These are phyloP conservation scores for Pyrenophora graminea DNA, from an alignment of 2,329 filamentous ascomycete genomes.

Conservation along the genomic window DNA sequence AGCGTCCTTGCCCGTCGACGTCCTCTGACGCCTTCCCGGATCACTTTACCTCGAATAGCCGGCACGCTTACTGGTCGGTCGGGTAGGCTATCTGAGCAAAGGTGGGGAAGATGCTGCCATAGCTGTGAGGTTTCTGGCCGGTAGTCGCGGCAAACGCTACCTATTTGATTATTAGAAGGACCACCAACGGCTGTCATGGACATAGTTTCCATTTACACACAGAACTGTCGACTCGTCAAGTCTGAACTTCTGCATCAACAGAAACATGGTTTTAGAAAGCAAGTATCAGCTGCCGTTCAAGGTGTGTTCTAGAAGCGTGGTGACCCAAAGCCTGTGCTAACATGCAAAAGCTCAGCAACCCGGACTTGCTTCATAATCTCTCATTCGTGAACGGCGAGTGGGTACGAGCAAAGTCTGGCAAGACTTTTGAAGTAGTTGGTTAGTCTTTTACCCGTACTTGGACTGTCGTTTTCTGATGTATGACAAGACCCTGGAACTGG, in stretches of 20 bases:
- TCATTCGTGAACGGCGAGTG: conserved; percentile 61
- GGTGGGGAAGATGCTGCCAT: conserved; percentile 24
- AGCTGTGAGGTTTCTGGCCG: neutral
- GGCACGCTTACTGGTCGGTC: conserved; percentile 7
- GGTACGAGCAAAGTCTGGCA: conserved; percentile 60
- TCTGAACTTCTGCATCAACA: neutral
- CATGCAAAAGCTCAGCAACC: conserved; percentile 55
- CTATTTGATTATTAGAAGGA: no score
- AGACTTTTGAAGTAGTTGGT: conserved; percentile 62
- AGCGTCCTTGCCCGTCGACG: neutral
- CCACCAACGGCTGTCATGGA: neutral
- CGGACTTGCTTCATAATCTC: conserved; percentile 58
- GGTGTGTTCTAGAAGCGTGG: conserved; percentile 27
- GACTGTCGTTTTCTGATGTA: conserved; percentile 12
- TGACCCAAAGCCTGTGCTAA: conserved; percentile 1
- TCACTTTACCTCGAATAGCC: conserved; percentile 11
- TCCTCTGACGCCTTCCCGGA: conserved; percentile 1
- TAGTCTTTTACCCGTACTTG: conserved; percentile 6
- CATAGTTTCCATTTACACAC: neutral
- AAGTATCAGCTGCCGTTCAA: conserved; percentile 51
- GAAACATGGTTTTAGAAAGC: conserved; percentile 28
- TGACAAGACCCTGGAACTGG: conserved; percentile 56
- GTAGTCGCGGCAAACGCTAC: no score
- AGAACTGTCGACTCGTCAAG: neutral
- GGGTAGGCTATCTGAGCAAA: conserved; percentile 12